Base-by-base conservation (phyloP, 106 monocot species). In the Chionographis japonica region DNA sequence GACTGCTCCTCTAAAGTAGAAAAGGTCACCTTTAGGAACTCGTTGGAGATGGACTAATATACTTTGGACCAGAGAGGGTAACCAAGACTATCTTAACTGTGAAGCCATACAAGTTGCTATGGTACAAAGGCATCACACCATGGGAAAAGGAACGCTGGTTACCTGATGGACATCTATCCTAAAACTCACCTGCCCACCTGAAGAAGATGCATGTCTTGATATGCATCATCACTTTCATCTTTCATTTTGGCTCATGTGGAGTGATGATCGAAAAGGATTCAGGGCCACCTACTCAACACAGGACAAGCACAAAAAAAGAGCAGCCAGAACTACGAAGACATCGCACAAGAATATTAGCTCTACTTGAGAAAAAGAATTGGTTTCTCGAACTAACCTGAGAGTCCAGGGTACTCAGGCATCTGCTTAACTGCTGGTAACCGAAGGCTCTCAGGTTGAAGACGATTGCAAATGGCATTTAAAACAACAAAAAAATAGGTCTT, bases 391-490 rank as follows among this genome's bases (percentile, higher is more conserved):
- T 36, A 52, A 97, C 95, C 92, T 85, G 95, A 89, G 56, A 74
- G 74, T 36, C 61, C 59, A 62, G 72, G 88, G 73, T 91, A 91
- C 13, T 91, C 95, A 35, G 84, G 62, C 37, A 85, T 75, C 61
- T 88, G 85, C 74, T 92, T 92, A 61, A 82, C 79, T 43, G 75
- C 75, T 68, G 92, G 89, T 40, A 86, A 8, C n/a, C 71, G 79
- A 40, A 97, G 80, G 67, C 89, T 76, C 75, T 92, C 95, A 52
- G 92, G 95, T 43, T 92, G 80, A 74, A 97, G 81, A 65, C 95
- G 92, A 78, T 84, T 89, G 63, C 95, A 97, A 40, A 84, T 12
- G 35, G 89, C 84, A 62, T 92, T 92, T 97, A 81, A 67, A 79
- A n/a, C n/a, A 78, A 37, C 56, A 39, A 58, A 14, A 65, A 37